Conservation (phyloP, 164 flowering plant genomes). For the Sedum album region DNA sequence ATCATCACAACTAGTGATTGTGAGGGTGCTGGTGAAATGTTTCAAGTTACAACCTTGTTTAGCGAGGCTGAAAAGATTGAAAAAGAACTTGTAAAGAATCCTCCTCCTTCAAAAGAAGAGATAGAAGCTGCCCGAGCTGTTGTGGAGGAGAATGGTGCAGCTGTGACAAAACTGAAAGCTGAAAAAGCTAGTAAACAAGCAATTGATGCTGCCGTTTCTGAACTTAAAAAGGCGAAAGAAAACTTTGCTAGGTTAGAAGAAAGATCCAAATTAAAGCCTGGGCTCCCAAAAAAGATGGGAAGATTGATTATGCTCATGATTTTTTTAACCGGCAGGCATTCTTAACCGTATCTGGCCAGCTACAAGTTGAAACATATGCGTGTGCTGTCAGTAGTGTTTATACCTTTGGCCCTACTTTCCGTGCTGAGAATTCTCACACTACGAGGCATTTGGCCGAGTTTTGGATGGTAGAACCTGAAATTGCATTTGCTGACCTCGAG, state of each 20-base stretch:
- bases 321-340: slow-evolving; percentile 91
- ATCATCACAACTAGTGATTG: slow-evolving; percentile 93
- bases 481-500: slow-evolving; percentile 90
- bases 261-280: slow-evolving; percentile 65
- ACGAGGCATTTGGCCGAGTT: slow-evolving; percentile 96
- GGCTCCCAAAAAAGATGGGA: slow-evolving; percentile 83
- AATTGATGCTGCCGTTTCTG: slow-evolving; percentile 51
- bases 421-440: slow-evolving; percentile 95
- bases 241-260: slow-evolving; percentile 51
- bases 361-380: slow-evolving; percentile 85
- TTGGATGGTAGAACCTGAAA: slow-evolving; percentile 99
- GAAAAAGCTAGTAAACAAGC: slow-evolving; percentile 60
- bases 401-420: slow-evolving; percentile 93
- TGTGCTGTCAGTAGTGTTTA: slow-evolving; percentile 85
- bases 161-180: slow-evolving; percentile 50
- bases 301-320: slow-evolving; percentile 73
- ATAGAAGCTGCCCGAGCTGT: slow-evolving; percentile 49
- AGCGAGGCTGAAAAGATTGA: slow-evolving; percentile 71
- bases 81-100: slow-evolving; percentile 69
- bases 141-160: slow-evolving; percentile 64
- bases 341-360: slow-evolving; percentile 88
- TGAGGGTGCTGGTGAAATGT: slow-evolving; percentile 99
- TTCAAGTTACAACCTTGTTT: slow-evolving; percentile 86
- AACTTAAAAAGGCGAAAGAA: slow-evolving; percentile 69
- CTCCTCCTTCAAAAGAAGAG: slow-evolving; percentile 71